Conservation (phyloP, 306 rosid genomes). For the Castanopsis chinensis region DNA sequence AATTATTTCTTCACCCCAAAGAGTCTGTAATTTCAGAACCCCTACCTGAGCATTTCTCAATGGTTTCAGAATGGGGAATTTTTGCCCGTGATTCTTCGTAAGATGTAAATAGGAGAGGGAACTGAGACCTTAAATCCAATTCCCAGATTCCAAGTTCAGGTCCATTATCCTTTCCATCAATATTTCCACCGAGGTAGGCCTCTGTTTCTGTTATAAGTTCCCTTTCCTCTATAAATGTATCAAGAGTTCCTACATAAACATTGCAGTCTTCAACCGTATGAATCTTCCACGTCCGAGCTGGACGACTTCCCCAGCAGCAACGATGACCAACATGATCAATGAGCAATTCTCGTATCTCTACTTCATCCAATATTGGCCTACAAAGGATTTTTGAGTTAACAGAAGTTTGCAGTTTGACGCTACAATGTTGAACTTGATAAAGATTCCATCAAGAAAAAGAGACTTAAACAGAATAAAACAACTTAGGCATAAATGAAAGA, state of each 20-base stretch:
- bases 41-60: constrained; percentile 81
- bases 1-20: neutral
- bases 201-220: constrained; percentile 62
- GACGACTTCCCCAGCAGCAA: constrained; percentile 98
- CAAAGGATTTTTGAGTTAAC: constrained; percentile 13
- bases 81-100: constrained; percentile 57
- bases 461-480: neutral
- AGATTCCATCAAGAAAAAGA: neutral
- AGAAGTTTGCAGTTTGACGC: constrained; percentile 8
- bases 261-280: constrained; percentile 86
- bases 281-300: constrained; percentile 96
- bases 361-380: constrained; percentile 79
- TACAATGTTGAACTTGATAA: constrained; percentile 5
- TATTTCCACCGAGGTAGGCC: constrained; percentile 52
- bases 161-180: constrained; percentile 78
- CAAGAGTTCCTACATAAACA: constrained; percentile 86
- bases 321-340: constrained; percentile 96
- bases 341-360: constrained; percentile 88
- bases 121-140: constrained; percentile 79
- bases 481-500: neutral
- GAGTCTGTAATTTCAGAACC: constrained; percentile 7
- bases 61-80: constrained; percentile 79
- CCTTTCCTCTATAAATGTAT: constrained; percentile 94
- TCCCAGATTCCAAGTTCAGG: constrained; percentile 88
- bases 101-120: constrained; percentile 75